Evolutionary conservation across 164 flowering plant species (phyloP).

Genomic region (Chimonanthus praecox): DNA sequence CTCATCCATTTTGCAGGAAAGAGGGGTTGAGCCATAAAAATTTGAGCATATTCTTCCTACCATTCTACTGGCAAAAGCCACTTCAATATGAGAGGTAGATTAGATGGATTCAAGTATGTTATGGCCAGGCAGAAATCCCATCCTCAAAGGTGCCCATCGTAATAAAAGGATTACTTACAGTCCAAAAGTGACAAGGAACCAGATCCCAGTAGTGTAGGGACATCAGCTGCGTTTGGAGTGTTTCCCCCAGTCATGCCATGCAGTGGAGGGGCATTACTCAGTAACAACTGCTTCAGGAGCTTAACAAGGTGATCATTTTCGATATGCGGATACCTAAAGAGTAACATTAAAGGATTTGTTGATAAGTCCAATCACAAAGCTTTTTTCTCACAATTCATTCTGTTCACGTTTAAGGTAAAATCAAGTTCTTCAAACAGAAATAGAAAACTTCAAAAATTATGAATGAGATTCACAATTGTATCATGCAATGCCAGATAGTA

Average conservation of each 20-base stretch:
- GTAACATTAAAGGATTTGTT: neutral
- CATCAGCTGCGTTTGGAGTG: conserved; percentile 78
- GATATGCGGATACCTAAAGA: conserved; percentile 76
- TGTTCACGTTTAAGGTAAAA: neutral
- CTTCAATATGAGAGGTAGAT: no score
- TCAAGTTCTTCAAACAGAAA: neutral
- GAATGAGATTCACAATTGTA: neutral
- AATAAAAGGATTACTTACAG: conserved; percentile 33
- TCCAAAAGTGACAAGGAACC: conserved; percentile 77
- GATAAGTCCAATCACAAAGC: neutral
- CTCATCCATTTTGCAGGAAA: neutral
- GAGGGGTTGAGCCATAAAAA: neutral
- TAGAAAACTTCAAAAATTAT: neutral
- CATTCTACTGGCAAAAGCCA: neutral
- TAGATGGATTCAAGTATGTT: no score
- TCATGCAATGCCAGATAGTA: neutral
- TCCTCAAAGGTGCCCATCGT: no score
- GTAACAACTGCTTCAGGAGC: conserved; percentile 81
- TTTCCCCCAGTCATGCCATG: conserved; percentile 36
- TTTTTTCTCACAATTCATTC: neutral
- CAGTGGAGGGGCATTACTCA: conserved; percentile 38
- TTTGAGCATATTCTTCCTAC: neutral
- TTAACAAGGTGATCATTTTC: conserved; percentile 82
- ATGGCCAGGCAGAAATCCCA: no score
- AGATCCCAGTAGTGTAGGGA: conserved; percentile 81